Conservation (phyloP, 2,329 filamentous ascomycete genomes). For the Aspergillus felis region DNA sequence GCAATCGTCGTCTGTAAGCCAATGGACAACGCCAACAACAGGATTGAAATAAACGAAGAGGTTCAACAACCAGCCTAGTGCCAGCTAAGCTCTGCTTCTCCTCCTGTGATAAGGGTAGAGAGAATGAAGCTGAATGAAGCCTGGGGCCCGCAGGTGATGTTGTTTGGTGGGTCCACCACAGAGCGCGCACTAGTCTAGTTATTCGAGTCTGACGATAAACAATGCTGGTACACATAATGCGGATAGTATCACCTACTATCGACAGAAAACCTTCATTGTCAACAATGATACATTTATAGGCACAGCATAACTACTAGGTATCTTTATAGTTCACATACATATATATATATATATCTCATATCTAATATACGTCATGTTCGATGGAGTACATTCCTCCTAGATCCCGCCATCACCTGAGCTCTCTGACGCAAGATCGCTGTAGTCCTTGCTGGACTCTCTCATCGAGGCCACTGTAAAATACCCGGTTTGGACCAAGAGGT, state of each 20-base stretch:
- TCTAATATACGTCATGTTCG: background rate
- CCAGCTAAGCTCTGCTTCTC: background rate
- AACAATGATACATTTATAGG: background rate
- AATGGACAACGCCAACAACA: background rate
- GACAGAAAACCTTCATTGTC: background rate
- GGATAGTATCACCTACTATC: background rate
- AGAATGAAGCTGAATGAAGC: background rate
- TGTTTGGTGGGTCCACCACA: background rate
- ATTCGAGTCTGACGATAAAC: background rate
- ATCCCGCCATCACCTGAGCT: slow-evolving; percentile 16
- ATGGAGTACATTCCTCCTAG: background rate
- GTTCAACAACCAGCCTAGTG: background rate
- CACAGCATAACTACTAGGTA: background rate
- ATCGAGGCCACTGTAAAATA: slow-evolving; percentile 26
- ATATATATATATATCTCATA: background rate
- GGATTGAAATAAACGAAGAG: background rate
- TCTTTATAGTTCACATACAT: background rate
- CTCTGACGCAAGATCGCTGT: slow-evolving; percentile 14
- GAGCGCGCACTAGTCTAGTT: background rate
- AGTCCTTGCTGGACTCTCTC: slow-evolving; percentile 12
- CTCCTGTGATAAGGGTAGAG: background rate
- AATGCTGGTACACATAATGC: background rate
- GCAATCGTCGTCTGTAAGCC: background rate
- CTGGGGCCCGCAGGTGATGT: background rate
- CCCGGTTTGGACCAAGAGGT: slow-evolving; percentile 29